Percentiles rank a stretch among this genome's conserved stretches.
Conservation (phyloP, 352 stramenopile genomes). For the Sclerospora graminicola region DNA sequence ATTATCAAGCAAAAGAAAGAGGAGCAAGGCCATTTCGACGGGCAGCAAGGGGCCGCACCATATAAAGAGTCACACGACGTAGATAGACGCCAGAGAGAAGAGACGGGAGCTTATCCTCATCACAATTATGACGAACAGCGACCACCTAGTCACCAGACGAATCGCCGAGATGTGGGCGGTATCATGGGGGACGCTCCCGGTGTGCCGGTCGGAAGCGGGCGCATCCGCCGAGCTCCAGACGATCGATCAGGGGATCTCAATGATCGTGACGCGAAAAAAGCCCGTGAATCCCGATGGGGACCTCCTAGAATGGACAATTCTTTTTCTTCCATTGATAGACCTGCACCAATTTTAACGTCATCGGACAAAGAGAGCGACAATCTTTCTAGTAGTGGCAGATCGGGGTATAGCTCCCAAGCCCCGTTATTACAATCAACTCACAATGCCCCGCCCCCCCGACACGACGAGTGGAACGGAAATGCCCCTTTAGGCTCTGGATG, state of each 20-base stretch:
- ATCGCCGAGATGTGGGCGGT: slow-evolving; percentile 14
- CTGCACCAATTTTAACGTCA: slow-evolving; percentile 39
- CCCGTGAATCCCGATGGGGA: slow-evolving; percentile 59
- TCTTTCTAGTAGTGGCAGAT: slow-evolving; percentile 12
- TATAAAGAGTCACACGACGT: slow-evolving; percentile 7
- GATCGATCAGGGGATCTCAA: slow-evolving; percentile 18
- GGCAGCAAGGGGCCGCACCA: slow-evolving; percentile 3
- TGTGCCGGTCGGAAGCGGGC: slow-evolving; percentile 15
- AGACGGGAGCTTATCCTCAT: slow-evolving; percentile 7
- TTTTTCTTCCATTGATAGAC: slow-evolving; percentile 25
- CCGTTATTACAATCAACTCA: slow-evolving; percentile 16
- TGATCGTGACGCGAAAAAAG: slow-evolving; percentile 49
- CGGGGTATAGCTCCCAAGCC: slow-evolving; percentile 15
- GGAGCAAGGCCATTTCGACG: slow-evolving; percentile 16
- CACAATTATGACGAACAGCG: slow-evolving; percentile 17
- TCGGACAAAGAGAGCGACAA: slow-evolving; percentile 17
- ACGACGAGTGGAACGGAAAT: slow-evolving; percentile 26
- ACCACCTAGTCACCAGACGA: slow-evolving; percentile 6
- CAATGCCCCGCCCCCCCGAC: slow-evolving; percentile 7
- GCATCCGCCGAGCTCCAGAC: slow-evolving; percentile 18
- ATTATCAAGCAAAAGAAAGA: slow-evolving; percentile 83
- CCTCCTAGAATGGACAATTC: slow-evolving; percentile 31
- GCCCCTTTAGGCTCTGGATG: slow-evolving; percentile 10
- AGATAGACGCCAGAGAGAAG: slow-evolving; percentile 9
- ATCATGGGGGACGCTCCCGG: slow-evolving; percentile 18